Percentiles rank a stretch among this genome's conserved stretches.
These are phyloP conservation scores for Auricularia cornea DNA, from an alignment of 768 basidiomycete genomes.

Conservation along the genomic window DNA sequence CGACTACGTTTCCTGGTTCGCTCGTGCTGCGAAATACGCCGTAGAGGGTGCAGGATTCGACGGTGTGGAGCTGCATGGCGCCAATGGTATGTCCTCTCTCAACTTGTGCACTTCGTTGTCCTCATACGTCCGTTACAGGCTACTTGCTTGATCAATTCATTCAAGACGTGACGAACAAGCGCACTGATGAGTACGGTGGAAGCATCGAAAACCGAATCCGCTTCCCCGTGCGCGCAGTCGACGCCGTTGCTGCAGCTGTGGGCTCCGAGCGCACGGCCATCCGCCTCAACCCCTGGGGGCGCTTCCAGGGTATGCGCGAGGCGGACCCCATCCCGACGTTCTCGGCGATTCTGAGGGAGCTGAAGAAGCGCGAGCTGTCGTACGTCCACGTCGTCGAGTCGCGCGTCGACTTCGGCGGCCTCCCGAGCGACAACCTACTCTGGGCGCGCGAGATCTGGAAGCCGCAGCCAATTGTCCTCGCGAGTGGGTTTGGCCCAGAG, in stretches of 20 bases:
- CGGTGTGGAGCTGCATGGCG: conserved; percentile 30
- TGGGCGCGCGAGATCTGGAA: conserved; percentile 2
- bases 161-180: conserved; percentile 27
- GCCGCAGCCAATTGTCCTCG: background rate
- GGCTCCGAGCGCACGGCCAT: conserved; percentile 29
- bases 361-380: conserved; percentile 17
- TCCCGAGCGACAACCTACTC: background rate
- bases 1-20: conserved; percentile 22
- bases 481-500: background rate
- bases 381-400: conserved; percentile 22
- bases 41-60: conserved; percentile 35
- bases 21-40: conserved; percentile 26
- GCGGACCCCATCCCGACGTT: conserved; percentile 12
- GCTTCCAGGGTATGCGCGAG: conserved; percentile 1
- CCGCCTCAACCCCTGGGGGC: conserved; percentile 22
- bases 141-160: conserved; percentile 32
- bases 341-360: conserved; percentile 10
- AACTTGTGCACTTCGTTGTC: no score
- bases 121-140: no score
- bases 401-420: background rate
- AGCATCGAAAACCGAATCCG: conserved; percentile 35
- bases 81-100: background rate
- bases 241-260: conserved; percentile 27
- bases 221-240: conserved; percentile 30
- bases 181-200: conserved; percentile 41